These are phyloP conservation scores for Rhododendron griersonianum DNA, from an alignment of 148 eudicot species.

Conservation along the genomic window DNA sequence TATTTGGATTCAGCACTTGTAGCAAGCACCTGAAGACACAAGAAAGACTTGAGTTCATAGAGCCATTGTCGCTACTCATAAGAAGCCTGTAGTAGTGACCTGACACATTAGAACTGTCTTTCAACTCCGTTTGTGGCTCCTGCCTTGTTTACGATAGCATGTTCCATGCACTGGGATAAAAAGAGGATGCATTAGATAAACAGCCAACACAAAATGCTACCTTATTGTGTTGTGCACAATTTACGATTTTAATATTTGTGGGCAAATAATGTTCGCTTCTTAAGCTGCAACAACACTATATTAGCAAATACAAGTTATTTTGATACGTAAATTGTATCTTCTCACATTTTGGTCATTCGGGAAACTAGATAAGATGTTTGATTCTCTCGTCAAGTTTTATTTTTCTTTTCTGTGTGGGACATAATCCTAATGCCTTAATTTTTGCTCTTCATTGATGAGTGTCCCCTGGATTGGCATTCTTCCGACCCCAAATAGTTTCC, in stretches of 20 bases:
- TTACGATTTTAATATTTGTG: neutral
- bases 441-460: neutral
- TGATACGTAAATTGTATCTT: neutral
- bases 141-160: neutral
- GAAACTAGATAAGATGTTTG: neutral
- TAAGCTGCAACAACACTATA: neutral
- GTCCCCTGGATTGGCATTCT: neutral
- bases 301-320: neutral
- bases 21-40: neutral
- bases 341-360: neutral
- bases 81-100: neutral
- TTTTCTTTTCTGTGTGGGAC: neutral
- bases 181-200: neutral
- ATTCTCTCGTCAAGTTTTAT: neutral
- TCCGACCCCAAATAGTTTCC: neutral
- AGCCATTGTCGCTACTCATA: neutral
- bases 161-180: neutral
- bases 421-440: neutral
- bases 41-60: neutral
- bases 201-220: neutral
- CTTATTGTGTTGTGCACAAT: neutral
- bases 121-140: neutral
- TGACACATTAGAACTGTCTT: neutral
- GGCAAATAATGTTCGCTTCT: neutral
- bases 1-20: neutral